Base-by-base conservation (phyloP, 805 yeast species). In the Lipomyces sp. region DNA sequence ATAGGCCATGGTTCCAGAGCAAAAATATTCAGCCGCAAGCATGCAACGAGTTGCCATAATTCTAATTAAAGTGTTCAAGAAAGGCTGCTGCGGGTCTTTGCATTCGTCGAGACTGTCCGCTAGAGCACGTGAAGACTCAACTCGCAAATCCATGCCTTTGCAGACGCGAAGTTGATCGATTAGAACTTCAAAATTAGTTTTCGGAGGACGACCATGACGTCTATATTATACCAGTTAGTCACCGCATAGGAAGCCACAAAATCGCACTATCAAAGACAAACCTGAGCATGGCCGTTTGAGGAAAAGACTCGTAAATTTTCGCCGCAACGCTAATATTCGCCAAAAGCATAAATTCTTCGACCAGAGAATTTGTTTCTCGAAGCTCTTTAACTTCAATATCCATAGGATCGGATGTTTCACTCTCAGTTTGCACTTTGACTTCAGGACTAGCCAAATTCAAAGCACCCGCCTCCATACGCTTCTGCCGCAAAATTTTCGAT, bases 11-110 rank as follows among this genome's bases (percentile, higher is more conserved):
- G 85, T 81, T 7, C 99, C 98, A 0, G 96, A 80, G 10, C 95
- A 82, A 72, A 93, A 93, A 66, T 93, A 93, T 66, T 91, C 97
- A 1, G 99, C 99, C 1, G 98, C 96, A 85, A 89, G 87, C 98
- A 93, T 93, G 70, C 98, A 91, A 63, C 99, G 79, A 0, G 99
- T 93, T 6, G 97, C 93, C 95, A 93, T 84, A 59, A 93, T 93
- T 68, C 99, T 82, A 5, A 91, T 75, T 61, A 93, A 75, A 0
- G 97, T 93, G 69, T 93, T 93, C 77, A 93, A 88, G 65, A 87
- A 93, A 5, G 90, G 84, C 68, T 93, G 98, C 0, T 78, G 65
- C 22, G 82, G 79, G 68, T 91, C 98, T 31, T 72, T 80, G 69
- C 96, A 88, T 51, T 86, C 76, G 66, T 93, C 98, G 45, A 93